Conservation (phyloP, 768 basidiomycete species). For the Lactarius psammicola region DNA sequence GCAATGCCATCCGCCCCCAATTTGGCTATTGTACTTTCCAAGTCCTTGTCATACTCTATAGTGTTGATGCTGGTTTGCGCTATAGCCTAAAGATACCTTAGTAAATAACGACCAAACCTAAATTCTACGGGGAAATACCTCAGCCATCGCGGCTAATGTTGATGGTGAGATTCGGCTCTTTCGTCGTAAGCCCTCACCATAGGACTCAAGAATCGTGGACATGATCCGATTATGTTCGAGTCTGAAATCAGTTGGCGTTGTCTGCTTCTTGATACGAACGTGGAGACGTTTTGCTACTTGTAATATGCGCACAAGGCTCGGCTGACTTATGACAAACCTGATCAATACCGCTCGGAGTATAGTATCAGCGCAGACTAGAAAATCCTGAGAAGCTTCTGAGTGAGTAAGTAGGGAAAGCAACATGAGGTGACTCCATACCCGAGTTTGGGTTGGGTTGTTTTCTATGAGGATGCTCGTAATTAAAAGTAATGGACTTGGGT, state of each 20-base stretch:
- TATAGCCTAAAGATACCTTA: slow-evolving; percentile 32
- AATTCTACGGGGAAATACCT: slow-evolving; percentile 41
- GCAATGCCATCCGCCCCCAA: slow-evolving; percentile 23
- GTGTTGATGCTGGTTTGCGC: slow-evolving; percentile 34
- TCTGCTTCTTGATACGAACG: slow-evolving; percentile 32
- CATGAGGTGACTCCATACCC: slow-evolving; percentile 39
- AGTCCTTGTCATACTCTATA: slow-evolving; percentile 16
- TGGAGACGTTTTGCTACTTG: slow-evolving; percentile 46
- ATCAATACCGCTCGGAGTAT: slow-evolving; percentile 54
- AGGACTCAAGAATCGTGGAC: slow-evolving; percentile 42
- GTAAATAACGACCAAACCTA: background rate
- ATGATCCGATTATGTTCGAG: slow-evolving; percentile 24
- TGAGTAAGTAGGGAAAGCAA: background rate
- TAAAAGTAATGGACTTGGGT: slow-evolving; percentile 55
- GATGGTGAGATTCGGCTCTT: slow-evolving; percentile 50
- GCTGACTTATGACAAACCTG: slow-evolving; percentile 47
- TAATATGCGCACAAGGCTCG: slow-evolving; percentile 48
- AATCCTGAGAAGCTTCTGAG: slow-evolving; percentile 43
- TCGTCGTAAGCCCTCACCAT: slow-evolving; percentile 52
- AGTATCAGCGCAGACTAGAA: slow-evolving; percentile 57
- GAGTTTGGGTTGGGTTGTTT: slow-evolving; percentile 56
- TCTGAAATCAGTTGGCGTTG: slow-evolving; percentile 1
- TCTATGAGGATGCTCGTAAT: slow-evolving; percentile 54
- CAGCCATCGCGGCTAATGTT: slow-evolving; percentile 51
- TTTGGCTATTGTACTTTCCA: slow-evolving; percentile 11